Percentiles rank a stretch among this genome's conserved stretches.
These are phyloP conservation scores for Oxyria digyna DNA, from an alignment of 148 eudicot genomes.

Conservation along the genomic window DNA sequence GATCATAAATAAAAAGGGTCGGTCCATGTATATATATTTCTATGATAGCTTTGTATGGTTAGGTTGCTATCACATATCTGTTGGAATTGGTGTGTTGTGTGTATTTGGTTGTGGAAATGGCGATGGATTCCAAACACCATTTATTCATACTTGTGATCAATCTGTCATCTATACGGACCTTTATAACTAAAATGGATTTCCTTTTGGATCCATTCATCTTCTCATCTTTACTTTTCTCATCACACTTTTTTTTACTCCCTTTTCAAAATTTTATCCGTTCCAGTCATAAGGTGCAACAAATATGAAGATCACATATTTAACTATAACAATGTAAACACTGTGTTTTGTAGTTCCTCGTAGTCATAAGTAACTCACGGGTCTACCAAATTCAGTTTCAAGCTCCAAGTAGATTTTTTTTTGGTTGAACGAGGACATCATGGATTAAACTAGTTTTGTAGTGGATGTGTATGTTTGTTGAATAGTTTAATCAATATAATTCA, in stretches of 20 bases:
- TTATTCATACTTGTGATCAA: neutral
- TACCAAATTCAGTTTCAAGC: too few species aligned
- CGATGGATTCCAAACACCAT: neutral
- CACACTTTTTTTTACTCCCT: neutral
- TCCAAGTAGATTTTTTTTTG: too few species aligned
- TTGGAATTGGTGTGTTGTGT: neutral
- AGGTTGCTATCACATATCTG: constrained; percentile 7
- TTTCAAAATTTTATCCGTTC: neutral
- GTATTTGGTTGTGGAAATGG: neutral
- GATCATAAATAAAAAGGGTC: neutral
- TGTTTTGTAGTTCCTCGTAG: too few species aligned
- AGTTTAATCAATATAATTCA: too few species aligned
- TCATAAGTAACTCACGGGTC: too few species aligned
- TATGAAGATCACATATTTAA: neutral
- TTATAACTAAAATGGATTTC: constrained; percentile 7
- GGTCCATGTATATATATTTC: neutral
- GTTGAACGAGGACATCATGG: too few species aligned
- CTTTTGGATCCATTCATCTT: constrained; percentile 3
- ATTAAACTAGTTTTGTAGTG: too few species aligned
- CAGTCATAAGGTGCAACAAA: neutral
- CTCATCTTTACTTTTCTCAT: constrained; percentile 1
- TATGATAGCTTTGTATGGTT: neutral
- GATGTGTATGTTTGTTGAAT: too few species aligned
- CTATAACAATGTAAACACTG: too few species aligned
- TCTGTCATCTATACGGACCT: constrained; percentile 1